Evolutionary conservation across 805 yeast genomes (phyloP).

Genomic region (Starmerella bombi): DNA sequence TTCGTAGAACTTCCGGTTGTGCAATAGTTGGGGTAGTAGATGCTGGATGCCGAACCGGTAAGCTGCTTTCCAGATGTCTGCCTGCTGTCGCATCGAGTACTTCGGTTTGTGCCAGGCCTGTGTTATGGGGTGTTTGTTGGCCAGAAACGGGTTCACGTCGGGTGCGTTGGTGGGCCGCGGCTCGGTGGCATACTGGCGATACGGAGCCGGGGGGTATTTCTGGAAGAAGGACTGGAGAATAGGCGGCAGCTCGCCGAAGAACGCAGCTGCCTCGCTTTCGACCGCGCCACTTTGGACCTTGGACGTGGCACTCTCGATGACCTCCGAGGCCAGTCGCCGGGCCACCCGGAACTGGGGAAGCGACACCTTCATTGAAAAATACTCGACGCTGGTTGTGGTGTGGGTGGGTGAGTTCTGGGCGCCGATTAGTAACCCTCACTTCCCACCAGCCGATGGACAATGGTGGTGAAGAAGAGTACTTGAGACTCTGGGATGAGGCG

Average conservation of each 20-base stretch:
- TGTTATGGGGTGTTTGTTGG: slow-evolving; percentile 73
- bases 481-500: slow-evolving; percentile 6
- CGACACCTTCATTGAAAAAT: slow-evolving; percentile 23
- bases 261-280: slow-evolving; percentile 16
- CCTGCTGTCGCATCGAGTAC: slow-evolving; percentile 67
- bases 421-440: no score
- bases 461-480: not conserved
- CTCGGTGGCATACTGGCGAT: slow-evolving; percentile 46
- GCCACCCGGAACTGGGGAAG: slow-evolving; percentile 14
- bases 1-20: slow-evolving; percentile 55
- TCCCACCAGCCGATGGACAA: not conserved
- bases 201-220: slow-evolving; percentile 77
- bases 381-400: not conserved
- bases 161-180: slow-evolving; percentile 56
- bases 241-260: slow-evolving; percentile 51
- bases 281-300: slow-evolving; percentile 15
- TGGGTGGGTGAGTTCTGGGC: not conserved
- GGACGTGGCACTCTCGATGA: slow-evolving; percentile 25
- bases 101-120: slow-evolving; percentile 64
- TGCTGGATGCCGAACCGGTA: slow-evolving; percentile 66
- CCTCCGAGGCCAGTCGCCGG: slow-evolving; percentile 24
- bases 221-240: slow-evolving; percentile 61
- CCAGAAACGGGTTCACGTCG: slow-evolving; percentile 73
- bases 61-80: slow-evolving; percentile 74
- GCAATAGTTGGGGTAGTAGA: slow-evolving; percentile 53